These are phyloP conservation scores for Aureobasidium subglaciale DNA, from an alignment of 2,329 filamentous ascomycete species.

Conservation along the genomic window DNA sequence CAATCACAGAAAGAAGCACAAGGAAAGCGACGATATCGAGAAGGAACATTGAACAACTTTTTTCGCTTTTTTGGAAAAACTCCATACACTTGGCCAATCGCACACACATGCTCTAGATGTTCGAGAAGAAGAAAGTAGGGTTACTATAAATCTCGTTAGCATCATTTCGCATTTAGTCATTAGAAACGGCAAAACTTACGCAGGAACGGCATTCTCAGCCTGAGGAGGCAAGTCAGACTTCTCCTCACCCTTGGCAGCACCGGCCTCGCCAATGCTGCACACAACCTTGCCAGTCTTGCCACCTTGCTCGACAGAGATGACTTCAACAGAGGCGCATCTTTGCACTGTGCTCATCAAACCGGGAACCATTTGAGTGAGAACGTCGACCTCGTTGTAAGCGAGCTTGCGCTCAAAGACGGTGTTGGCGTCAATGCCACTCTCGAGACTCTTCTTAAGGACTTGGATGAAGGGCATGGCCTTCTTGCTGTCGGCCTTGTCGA, in stretches of 20 bases:
- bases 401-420: conserved; percentile 77
- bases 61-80: not conserved
- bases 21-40: no score
- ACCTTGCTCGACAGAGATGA: conserved; percentile 65
- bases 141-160: not conserved
- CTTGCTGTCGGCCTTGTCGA: conserved; percentile 88
- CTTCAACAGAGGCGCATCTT: conserved; percentile 60
- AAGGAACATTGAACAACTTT: not conserved
- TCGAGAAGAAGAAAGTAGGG: conserved; percentile 66
- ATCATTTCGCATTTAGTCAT: not conserved
- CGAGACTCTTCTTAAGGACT: conserved; percentile 72
- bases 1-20: no score
- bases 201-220: conserved; percentile 69
- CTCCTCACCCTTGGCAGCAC: conserved; percentile 48
- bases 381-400: conserved; percentile 74
- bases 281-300: conserved; percentile 57
- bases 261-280: conserved; percentile 43
- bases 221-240: conserved; percentile 49
- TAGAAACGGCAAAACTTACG: conserved; percentile 33
- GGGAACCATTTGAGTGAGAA: conserved; percentile 69
- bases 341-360: conserved; percentile 71
- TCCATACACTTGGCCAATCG: not conserved
- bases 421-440: conserved; percentile 51
- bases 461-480: conserved; percentile 98
- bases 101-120: not conserved